phyloP scores from a whole-genome alignment of 2,329 filamentous ascomycete genomes.

The Cytospora piceae region DNA sequence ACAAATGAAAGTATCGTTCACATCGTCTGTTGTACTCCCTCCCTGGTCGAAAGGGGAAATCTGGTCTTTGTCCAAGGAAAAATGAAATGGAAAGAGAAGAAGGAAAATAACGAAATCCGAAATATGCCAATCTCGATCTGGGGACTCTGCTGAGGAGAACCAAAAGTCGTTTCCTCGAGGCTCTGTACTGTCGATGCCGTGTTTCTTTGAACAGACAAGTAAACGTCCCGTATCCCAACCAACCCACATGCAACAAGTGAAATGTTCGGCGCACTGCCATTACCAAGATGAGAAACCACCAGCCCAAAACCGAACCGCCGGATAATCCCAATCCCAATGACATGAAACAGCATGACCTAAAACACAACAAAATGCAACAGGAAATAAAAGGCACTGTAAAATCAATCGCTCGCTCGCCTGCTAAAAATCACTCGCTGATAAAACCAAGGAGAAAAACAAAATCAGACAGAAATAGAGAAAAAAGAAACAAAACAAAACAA shows the following conservation, averaged over 20 bases:
- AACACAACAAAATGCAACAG: slow-evolving; percentile 31
- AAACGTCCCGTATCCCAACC: slow-evolving; percentile 27
- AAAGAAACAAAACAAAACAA: slow-evolving; percentile 41
- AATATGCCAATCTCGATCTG: slow-evolving; percentile 18
- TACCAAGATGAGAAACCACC: slow-evolving; percentile 31
- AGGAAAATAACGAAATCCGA: slow-evolving; percentile 9
- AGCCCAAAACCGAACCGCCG: slow-evolving; percentile 24
- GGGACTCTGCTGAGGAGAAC: slow-evolving; percentile 23
- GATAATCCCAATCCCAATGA: slow-evolving; percentile 26
- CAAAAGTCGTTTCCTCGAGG: slow-evolving; percentile 22
- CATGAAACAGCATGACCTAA: slow-evolving; percentile 34
- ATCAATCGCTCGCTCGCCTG: slow-evolving; percentile 46
- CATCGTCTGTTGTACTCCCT: slow-evolving; percentile 3
- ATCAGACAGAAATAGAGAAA: slow-evolving; percentile 34
- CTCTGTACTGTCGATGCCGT: slow-evolving; percentile 31
- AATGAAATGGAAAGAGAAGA: not conserved
- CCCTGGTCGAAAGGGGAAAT: slow-evolving; percentile 1
- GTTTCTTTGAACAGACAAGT: slow-evolving; percentile 24
- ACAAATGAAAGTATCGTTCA: not conserved
- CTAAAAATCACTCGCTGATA: slow-evolving; percentile 35
- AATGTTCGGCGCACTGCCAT: slow-evolving; percentile 30
- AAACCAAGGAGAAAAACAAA: slow-evolving; percentile 39
- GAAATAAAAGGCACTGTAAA: slow-evolving; percentile 28
- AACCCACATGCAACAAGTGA: slow-evolving; percentile 29
- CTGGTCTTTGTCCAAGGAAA: slow-evolving; percentile 8